These are phyloP conservation scores for Mimosa pudica DNA, from an alignment of 306 rosid species.

Conservation along the genomic window DNA sequence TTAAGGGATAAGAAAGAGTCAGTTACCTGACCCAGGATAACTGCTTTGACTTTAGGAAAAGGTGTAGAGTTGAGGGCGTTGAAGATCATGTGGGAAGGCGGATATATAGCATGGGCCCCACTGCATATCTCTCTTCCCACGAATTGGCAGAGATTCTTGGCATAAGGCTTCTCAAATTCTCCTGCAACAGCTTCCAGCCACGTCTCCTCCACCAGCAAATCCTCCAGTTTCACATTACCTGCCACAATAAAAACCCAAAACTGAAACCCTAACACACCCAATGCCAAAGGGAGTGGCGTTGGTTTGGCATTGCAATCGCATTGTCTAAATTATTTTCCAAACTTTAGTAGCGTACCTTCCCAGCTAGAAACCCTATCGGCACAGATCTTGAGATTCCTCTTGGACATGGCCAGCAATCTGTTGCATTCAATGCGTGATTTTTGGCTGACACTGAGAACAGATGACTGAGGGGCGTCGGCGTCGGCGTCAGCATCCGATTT, in stretches of 20 bases:
- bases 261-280: too few relatives aligned
- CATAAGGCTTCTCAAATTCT: conserved; percentile 77
- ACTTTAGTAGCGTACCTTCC: conserved; percentile 36
- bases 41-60: conserved; percentile 73
- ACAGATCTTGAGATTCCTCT: conserved; percentile 67
- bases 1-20: not conserved
- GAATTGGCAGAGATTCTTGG: conserved; percentile 61
- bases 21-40: conserved; percentile 76
- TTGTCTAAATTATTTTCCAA: not conserved
- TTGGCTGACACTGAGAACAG: conserved; percentile 40
- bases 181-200: conserved; percentile 74
- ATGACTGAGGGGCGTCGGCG: conserved; percentile 31
- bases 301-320: not conserved
- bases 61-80: conserved; percentile 90
- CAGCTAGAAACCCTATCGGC: conserved; percentile 47
- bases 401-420: conserved; percentile 66
- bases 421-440: conserved; percentile 64
- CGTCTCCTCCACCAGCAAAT: conserved; percentile 73
- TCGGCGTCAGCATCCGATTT: conserved; percentile 21
- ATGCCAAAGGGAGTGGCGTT: too few relatives aligned
- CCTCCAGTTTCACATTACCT: conserved; percentile 57
- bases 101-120: conserved; percentile 53
- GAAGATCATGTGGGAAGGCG: conserved; percentile 85
- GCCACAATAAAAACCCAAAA: not conserved
- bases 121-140: conserved; percentile 59